Percentiles rank a stretch among this genome's conserved stretches.
phyloP scores from a whole-genome alignment of 2,329 filamentous ascomycete genomes.

The Thelonectria blattea region DNA sequence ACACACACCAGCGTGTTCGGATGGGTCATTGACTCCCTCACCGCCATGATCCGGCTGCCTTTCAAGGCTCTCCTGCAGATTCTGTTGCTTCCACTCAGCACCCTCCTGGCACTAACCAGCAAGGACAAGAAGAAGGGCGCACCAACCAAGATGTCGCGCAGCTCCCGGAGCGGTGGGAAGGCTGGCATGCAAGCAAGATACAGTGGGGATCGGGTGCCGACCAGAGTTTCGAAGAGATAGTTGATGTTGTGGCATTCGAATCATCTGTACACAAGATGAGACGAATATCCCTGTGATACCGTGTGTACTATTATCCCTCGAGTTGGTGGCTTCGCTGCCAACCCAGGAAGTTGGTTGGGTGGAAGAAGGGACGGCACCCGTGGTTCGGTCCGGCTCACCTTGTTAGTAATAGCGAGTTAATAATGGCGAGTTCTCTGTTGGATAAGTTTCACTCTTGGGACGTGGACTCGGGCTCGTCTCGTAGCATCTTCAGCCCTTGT shows the following conservation, averaged over 20 bases:
- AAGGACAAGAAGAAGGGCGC: conserved; percentile 40
- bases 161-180: conserved; percentile 34
- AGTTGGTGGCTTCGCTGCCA: background rate
- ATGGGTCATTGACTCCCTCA: conserved; percentile 47
- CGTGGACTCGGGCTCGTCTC: background rate
- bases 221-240: conserved; percentile 42
- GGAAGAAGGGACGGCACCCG: background rate
- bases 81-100: conserved; percentile 51
- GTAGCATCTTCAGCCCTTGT: background rate
- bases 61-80: conserved; percentile 48
- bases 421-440: background rate
- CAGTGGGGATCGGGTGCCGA: conserved; percentile 44
- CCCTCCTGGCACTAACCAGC: conserved; percentile 44
- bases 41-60: conserved; percentile 48
- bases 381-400: background rate
- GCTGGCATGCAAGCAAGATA: conserved; percentile 40
- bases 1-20: conserved; percentile 45
- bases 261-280: background rate
- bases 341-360: background rate
- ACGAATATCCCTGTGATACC: conserved; percentile 5
- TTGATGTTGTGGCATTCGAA: background rate
- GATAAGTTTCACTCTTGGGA: background rate
- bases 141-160: conserved; percentile 33
- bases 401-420: background rate
- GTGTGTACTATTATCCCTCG: conserved; percentile 12